Base-by-base conservation (phyloP, 352 stramenopile genomes). In the Phytopythium sindhum region DNA sequence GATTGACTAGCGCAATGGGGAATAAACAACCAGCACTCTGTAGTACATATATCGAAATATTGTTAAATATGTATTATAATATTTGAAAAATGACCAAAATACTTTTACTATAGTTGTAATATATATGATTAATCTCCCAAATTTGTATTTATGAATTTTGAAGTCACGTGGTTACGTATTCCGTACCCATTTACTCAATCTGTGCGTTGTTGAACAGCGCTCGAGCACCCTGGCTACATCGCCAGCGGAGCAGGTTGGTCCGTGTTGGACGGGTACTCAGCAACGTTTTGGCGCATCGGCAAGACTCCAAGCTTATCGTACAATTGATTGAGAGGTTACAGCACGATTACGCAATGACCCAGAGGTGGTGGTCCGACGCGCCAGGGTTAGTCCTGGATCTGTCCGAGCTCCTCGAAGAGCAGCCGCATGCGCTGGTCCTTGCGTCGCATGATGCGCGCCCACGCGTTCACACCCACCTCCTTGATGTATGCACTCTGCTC, bases 171-270 rank as follows among this genome's bases (percentile, higher is more conserved):
- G 4, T 50, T 4, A 50, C 21, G 42, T 26, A 50, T 50, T 50
- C 42, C n/a, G 39, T 45, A 45, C 39, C 39, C 39, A 45, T 45
- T n/a, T 45, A n/a, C n/a, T n/a, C n/a, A n/a, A n/a, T n/a, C n/a
- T n/a, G n/a, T n/a, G n/a, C n/a, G n/a, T n/a, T n/a, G n/a, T n/a
- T n/a, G n/a, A n/a, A n/a, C n/a, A n/a, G n/a, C n/a, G n/a, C n/a
- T n/a, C n/a, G n/a, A n/a, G n/a, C n/a, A n/a, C n/a, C n/a, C n/a
- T n/a, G n/a, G n/a, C n/a, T n/a, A n/a, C n/a, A n/a, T n/a, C n/a
- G n/a, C n/a, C n/a, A n/a, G n/a, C n/a, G n/a, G n/a, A n/a, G n/a
- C n/a, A n/a, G n/a, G n/a, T n/a, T n/a, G n/a, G n/a, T n/a, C n/a
- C n/a, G n/a, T n/a, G n/a, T n/a, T n/a, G n/a, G n/a, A n/a, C n/a